Conservation (phyloP, 345 rosid genomes). For the Salix suchowensis region DNA sequence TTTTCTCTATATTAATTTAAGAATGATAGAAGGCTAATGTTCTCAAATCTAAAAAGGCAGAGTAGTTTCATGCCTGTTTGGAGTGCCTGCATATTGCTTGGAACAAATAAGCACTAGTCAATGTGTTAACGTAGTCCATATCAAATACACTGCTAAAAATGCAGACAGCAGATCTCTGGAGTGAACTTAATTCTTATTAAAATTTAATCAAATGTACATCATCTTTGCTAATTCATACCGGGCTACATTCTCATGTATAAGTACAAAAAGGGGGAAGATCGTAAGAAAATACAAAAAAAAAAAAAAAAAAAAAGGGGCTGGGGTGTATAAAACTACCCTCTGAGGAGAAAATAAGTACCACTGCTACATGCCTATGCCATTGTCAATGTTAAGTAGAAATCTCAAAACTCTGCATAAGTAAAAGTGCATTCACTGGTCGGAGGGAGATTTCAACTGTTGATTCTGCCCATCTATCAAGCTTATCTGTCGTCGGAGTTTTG, state of each 20-base stretch:
- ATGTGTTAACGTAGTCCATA: background rate
- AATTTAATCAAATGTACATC: slow-evolving; percentile 10
- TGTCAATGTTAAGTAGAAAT: slow-evolving; percentile 5
- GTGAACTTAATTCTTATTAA: background rate
- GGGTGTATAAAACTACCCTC: background rate
- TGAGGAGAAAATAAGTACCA: slow-evolving; percentile 16
- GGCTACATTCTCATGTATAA: slow-evolving; percentile 1
- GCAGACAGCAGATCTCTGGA: background rate
- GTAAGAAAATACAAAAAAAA: background rate
- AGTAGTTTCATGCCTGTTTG: background rate
- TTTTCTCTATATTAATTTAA: background rate
- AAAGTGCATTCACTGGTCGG: slow-evolving; percentile 41
- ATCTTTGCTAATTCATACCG: slow-evolving; percentile 8
- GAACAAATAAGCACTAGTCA: background rate
- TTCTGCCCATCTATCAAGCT: slow-evolving; percentile 44
- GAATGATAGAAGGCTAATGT: background rate
- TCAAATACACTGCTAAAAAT: background rate
- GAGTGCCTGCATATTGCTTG: background rate
- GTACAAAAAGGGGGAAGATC: background rate
- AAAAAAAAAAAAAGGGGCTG: background rate
- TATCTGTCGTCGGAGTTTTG: slow-evolving; percentile 28
- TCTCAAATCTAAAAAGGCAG: background rate
- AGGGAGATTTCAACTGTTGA: slow-evolving; percentile 49
- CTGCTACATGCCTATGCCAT: slow-evolving; percentile 17
- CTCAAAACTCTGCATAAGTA: slow-evolving; percentile 8